Base-by-base conservation (phyloP, 257 asterid species). In the Rauvolfia tetraphylla region DNA sequence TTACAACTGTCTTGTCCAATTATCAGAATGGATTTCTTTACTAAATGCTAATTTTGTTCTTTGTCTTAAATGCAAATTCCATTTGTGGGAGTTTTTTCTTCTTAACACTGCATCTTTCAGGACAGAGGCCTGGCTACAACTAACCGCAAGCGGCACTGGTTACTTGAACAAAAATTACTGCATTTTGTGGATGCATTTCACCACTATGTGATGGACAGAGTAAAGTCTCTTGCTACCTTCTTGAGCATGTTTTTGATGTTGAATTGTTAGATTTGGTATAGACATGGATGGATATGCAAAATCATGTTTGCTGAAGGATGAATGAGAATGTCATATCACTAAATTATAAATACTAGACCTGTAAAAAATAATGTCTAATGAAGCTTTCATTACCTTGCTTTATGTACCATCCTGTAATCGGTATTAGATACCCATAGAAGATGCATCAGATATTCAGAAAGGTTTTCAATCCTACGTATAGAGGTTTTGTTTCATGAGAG, bases 191-290 rank as follows among this genome's bases (percentile, higher is more conserved):
- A 95, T 84, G 99, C 98, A 66, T 95, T 95, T 86, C 98, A 95
- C 87, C 98, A 95, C 80, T 95, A 92, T 80, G 97, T 93, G 79
- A 95, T 95, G 99, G 99, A 95, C 87, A 88, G 99, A 84, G 98
- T 93, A 89, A 80, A 76, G 77, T 68, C 62, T 79, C 75, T 77
- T 73, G 79, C 79, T 46, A 56, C 38, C 29, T 29, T 63, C 36
- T n/a, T 34, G 15, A 38, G 27, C 27, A 38, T 74, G 49, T 22
- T 12, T 75, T 74, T 46, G 33, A n/a, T 51, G 17, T 57, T 44
- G 31, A 67, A 48, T 27, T 76, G 44, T 20, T 67, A 27, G 51
- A 66, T 62, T 73, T 73, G 34, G 77, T 76, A 54, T 41, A 46
- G 65, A 27, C 41, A n/a, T 76, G 72, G 56, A 71, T 29, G 74